phyloP scores from a whole-genome alignment of 768 basidiomycete genomes.

The Kwoniella europaea region DNA sequence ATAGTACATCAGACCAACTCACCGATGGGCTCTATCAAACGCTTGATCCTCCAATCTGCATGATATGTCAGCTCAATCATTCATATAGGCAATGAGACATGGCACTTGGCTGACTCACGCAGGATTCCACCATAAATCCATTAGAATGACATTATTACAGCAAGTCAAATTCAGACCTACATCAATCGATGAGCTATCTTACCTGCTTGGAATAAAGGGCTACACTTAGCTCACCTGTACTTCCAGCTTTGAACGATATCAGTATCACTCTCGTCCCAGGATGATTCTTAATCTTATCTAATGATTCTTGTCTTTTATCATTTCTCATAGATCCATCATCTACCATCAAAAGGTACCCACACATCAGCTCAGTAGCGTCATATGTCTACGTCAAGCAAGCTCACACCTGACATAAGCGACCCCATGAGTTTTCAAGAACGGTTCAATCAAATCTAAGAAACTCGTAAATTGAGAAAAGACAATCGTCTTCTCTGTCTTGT shows the following conservation, averaged over 20 bases:
- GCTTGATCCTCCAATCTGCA: slow-evolving; percentile 80
- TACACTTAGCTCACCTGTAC: slow-evolving; percentile 67
- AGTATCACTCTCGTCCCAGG: slow-evolving; percentile 73
- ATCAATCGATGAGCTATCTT: slow-evolving; percentile 14
- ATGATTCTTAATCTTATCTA: slow-evolving; percentile 73
- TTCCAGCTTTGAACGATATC: slow-evolving; percentile 95
- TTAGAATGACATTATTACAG: slow-evolving; percentile 91
- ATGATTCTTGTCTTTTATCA: slow-evolving; percentile 73
- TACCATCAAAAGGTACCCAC: slow-evolving; percentile 51
- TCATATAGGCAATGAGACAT: slow-evolving; percentile 6
- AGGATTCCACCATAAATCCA: slow-evolving; percentile 84
- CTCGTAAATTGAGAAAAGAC: slow-evolving; percentile 87
- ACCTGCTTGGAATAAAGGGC: neutral
- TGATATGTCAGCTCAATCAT: neutral
- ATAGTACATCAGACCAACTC: neutral
- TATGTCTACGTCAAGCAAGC: slow-evolving; percentile 55
- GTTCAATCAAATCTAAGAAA: slow-evolving; percentile 82
- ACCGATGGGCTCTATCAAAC: slow-evolving; percentile 85
- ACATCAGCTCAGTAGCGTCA: neutral
- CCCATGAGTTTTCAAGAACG: slow-evolving; percentile 72
- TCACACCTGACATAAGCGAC: slow-evolving; percentile 83
- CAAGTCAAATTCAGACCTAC: slow-evolving; percentile 84
- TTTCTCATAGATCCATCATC: slow-evolving; percentile 88
- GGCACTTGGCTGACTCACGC: slow-evolving; percentile 38
- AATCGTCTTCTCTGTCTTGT: slow-evolving; percentile 81